Evolutionary conservation across 2,329 filamentous ascomycete genomes (phyloP), one percentile per base, ranked within the genome.

Genomic region (Aspergillus tubingensis): DNA sequence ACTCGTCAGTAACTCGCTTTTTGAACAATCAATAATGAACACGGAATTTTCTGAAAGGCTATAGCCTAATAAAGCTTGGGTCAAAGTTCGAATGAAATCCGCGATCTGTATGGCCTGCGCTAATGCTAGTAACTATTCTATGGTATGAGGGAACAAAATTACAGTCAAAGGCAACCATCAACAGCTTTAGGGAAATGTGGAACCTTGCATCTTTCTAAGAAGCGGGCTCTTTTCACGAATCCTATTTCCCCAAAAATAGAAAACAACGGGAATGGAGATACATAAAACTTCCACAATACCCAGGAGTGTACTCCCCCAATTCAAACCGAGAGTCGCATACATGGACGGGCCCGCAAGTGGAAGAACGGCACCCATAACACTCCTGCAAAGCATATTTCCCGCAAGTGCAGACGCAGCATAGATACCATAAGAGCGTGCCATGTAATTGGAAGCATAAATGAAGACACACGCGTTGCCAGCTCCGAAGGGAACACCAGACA

Each of bases 401-500:
- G 91, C 90, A 11, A 94, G 80, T 0, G 91, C 91, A 1, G 86
- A 90, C 0, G 91, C 91, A 0, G 91, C 86, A 71, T 91, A 95
- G 62, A 94, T 88, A 2, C 88, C 87, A 67, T 94, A 95, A 1
- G 86, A 85, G 48, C 88, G 84, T 0, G 90, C 90, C 2, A 96
- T 77, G 72, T 95, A 96, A 68, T 91, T 94, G 5, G 82, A 84
- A 0, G 87, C 85, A 70, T n/a, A 93, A 68, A 95, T 92, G 77
- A 95, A 95, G 38, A 90, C 85, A 2, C 86, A 81, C 6, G 84
- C 87, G 67, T 92, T 94, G 0, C 91, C 91, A 0, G 83, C 81
- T 5, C 91, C 91, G 67, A 94, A 95, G 0, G 89, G 90, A n/a
- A 95, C 83, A 1, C 91, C 90, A 1, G 91, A 89, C 0, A 90